Evolutionary conservation across 495 filamentous ascomycete species (phyloP), one percentile per base, ranked within the genome.

Genomic region (Pyrenula aspistea): DNA sequence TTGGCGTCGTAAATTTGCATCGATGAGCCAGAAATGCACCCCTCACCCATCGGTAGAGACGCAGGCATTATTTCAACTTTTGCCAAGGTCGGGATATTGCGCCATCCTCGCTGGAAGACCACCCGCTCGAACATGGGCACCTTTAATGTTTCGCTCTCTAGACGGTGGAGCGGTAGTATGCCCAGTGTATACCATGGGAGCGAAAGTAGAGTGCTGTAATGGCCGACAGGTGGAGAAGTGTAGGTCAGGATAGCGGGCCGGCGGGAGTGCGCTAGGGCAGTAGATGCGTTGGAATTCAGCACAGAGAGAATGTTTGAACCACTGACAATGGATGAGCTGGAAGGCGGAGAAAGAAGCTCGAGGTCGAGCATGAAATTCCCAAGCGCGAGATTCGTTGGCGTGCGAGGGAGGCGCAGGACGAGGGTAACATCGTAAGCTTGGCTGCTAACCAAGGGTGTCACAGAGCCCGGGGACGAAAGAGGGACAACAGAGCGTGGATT

Each of bases 301-400:
- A 31, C 10, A 11, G 49, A 51, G 48, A 49, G 24, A 55, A 23
- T 15, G 8, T 42, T 4, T 20, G 64, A 54, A 2, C 60, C 62
- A 2, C 61, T 57, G 1, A 62, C 55, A 15, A 69, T 52, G 12
- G 66, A 61, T 25, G 49, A 19, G 54, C 66, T 62, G 2, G 66
- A 66, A 12, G 65, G 61, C 47, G 68, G 66, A 1, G 76, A 71
- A 31, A 83, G 71, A 12, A 92, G 74, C 15, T 80, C 72, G n/a
- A 96, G 72, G 53, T 89, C 83, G 12, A 95, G 72, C 91, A 97
- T 97, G 77, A 97, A 97, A 70, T 96, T 96, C 21, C 92, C 93
- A 8, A 68, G 68, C 11, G 65, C 73, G 71, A 78, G 63, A 54
- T 81, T 81, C 1, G 65, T 63, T 4, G 75, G 77, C 0, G 74